Conservation (phyloP, 2,329 filamentous ascomycete species). For the Huntiella abstrusa region DNA sequence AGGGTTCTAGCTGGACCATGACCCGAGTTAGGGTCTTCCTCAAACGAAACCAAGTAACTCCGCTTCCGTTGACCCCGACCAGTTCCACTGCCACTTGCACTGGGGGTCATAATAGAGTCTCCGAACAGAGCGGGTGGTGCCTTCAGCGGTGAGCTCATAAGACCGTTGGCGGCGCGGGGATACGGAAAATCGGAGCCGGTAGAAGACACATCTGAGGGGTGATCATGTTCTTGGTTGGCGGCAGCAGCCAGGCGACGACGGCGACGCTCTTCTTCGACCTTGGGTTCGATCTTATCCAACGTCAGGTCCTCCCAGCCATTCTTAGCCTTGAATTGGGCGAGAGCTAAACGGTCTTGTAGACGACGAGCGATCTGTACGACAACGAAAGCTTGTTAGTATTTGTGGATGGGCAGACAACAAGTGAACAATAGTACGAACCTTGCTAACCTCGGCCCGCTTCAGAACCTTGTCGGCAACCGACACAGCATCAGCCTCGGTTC, state of each 20-base stretch:
- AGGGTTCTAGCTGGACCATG: conserved; percentile 7
- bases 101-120: conserved; percentile 51
- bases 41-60: conserved; percentile 40
- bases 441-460: conserved; percentile 56
- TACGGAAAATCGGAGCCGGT: conserved; percentile 62
- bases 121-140: conserved; percentile 53
- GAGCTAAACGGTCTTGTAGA: conserved; percentile 79
- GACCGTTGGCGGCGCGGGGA: conserved; percentile 31
- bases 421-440: conserved; percentile 30
- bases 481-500: conserved; percentile 33
- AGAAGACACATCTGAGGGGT: conserved; percentile 72
- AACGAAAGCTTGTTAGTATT: not conserved
- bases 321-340: conserved; percentile 94
- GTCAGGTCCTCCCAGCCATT: conserved; percentile 87
- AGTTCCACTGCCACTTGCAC: conserved; percentile 41
- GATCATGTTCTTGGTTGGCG: conserved; percentile 40
- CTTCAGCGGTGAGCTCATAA: conserved; percentile 75
- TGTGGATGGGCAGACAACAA: conserved; percentile 12
- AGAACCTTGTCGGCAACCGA: conserved; percentile 49
- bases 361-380: conserved; percentile 63
- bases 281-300: conserved; percentile 70
- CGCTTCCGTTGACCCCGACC: conserved; percentile 34
- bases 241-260: conserved; percentile 37
- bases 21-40: conserved; percentile 22
- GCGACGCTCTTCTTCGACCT: conserved; percentile 60